phyloP scores from a whole-genome alignment of 2,329 filamentous ascomycete species.

The Fusarium sp. region DNA sequence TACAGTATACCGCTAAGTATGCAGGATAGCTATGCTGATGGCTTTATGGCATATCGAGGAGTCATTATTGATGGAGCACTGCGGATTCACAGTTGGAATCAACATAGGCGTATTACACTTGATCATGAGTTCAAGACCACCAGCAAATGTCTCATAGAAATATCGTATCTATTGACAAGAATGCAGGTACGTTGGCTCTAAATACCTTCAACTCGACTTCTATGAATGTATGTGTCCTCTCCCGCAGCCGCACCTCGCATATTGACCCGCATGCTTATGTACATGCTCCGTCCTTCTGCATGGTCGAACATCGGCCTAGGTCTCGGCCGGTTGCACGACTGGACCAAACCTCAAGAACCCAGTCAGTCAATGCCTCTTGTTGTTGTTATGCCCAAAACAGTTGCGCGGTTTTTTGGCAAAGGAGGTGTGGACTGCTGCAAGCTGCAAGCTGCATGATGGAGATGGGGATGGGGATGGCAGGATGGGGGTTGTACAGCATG shows the following conservation, averaged over 20 bases:
- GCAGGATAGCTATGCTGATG: slow-evolving; percentile 4
- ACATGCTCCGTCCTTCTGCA: slow-evolving; percentile 23
- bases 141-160: neutral
- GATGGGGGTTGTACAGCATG: slow-evolving; percentile 17
- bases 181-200: slow-evolving; percentile 6
- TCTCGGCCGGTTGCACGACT: slow-evolving; percentile 43
- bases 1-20: slow-evolving; percentile 20
- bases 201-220: slow-evolving; percentile 13
- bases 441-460: slow-evolving; percentile 26
- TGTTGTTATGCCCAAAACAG: slow-evolving; percentile 5
- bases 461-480: slow-evolving; percentile 5
- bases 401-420: slow-evolving; percentile 39
- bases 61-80: neutral
- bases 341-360: slow-evolving; percentile 30
- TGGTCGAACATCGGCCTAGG: slow-evolving; percentile 23
- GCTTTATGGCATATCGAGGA: neutral
- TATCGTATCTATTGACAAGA: slow-evolving; percentile 9
- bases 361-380: slow-evolving; percentile 21
- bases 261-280: slow-evolving; percentile 28
- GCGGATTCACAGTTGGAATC: neutral
- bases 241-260: slow-evolving; percentile 22
- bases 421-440: slow-evolving; percentile 39
- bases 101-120: slow-evolving; percentile 5
- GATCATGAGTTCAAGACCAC: slow-evolving; percentile 14
- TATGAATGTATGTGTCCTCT: slow-evolving; percentile 21